Evolutionary conservation across 352 stramenopile genomes (phyloP), one percentile per base, ranked within the genome.

Genomic region (Proteromonas lacertae): DNA sequence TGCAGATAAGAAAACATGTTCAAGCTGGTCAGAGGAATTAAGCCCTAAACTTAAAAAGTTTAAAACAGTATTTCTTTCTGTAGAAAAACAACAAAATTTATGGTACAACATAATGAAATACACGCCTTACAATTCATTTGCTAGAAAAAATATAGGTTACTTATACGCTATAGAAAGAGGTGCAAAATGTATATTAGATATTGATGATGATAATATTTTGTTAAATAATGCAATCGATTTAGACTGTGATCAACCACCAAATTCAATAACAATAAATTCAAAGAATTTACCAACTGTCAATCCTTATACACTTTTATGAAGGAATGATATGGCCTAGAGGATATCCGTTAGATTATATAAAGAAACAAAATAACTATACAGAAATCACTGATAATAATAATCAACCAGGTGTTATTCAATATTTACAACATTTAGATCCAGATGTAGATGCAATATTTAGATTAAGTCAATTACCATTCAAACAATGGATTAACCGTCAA

Each of bases 381-480:
- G n/a, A n/a, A n/a, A 4, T 5, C 10, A 28, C 24, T 13, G 8
- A n/a, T n/a, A n/a, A n/a, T n/a, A n/a, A n/a, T n/a, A n/a, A n/a
- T n/a, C n/a, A n/a, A n/a, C n/a, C n/a, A n/a, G 47, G 37, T 17
- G 46, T 59, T 0, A 29, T 57, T 12, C 55, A 63, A 43, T 50
- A 22, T 31, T 30, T 55, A 7, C 44, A 44, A 1, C 42, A 63
- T 32, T 22, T 31, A 18, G 41, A 63, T 42, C 55, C 55, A 0
- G 55, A 63, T 26, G 42, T 56, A 7, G 55, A 63, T 37, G 55
- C 55, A n/a, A 41, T 54, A 2, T 52, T 57, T 45, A 32, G 55
- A 14, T 26, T 63, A 12, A 51, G 43, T 2, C 35, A 43, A 31
- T 20, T 52, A 16, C 50, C 50, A 0, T 43, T 57, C 19, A 21